These are phyloP conservation scores for Pythium folliculosum DNA, from an alignment of 352 stramenopile species.

Conservation along the genomic window DNA sequence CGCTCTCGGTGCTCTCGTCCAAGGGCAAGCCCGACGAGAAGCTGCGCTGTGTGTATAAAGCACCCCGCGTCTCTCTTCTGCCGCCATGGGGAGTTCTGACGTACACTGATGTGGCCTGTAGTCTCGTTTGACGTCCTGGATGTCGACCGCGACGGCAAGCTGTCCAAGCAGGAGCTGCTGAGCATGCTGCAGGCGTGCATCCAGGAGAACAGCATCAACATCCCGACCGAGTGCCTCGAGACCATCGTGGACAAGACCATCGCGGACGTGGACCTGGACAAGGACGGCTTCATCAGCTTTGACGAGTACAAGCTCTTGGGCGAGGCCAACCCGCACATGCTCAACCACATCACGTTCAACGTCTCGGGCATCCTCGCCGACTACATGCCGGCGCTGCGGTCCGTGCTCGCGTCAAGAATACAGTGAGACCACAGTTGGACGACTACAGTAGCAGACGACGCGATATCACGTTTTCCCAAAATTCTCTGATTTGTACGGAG, in stretches of 20 bases:
- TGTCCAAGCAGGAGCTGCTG: slow-evolving; percentile 71
- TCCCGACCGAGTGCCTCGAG: slow-evolving; percentile 58
- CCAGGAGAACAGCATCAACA: slow-evolving; percentile 77
- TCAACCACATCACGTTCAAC: slow-evolving; percentile 84
- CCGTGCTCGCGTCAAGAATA: slow-evolving; percentile 41
- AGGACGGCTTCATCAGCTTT: slow-evolving; percentile 75
- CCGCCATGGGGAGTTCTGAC: not conserved
- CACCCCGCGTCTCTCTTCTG: not conserved
- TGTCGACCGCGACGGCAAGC: slow-evolving; percentile 69
- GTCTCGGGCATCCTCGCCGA: slow-evolving; percentile 71
- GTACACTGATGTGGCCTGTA: slow-evolving; percentile 11
- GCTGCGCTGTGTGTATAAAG: slow-evolving; percentile 58
- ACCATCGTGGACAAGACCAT: slow-evolving; percentile 78
- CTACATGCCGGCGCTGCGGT: slow-evolving; percentile 70
- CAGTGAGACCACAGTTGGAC: slow-evolving; percentile 5
- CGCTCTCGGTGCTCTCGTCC: slow-evolving; percentile 69
- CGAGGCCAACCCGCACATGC: slow-evolving; percentile 67
- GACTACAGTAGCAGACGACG: not conserved
- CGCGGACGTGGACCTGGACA: slow-evolving; percentile 60
- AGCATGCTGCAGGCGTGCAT: slow-evolving; percentile 74
- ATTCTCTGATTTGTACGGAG: not conserved
- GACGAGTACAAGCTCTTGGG: slow-evolving; percentile 70
- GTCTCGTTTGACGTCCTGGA: slow-evolving; percentile 82
- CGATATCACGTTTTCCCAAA: not conserved
- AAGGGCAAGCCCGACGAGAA: slow-evolving; percentile 70